A percentile compares a stretch with the other conserved stretches of the same genome.
Evolutionary conservation across 2,329 filamentous ascomycete species (phyloP).

Genomic region (Thyridium curvatum): DNA sequence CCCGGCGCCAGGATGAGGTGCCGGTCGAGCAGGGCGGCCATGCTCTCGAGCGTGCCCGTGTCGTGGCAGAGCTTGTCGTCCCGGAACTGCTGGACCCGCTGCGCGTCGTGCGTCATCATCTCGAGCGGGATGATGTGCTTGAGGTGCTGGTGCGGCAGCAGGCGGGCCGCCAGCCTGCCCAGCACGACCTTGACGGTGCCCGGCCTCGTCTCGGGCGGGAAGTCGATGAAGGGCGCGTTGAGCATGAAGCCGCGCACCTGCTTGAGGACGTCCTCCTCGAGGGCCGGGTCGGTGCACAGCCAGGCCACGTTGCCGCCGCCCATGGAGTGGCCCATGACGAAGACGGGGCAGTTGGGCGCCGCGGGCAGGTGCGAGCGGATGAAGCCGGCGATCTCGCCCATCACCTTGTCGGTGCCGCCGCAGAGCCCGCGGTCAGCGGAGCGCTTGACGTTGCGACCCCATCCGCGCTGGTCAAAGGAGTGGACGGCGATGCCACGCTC

Average conservation of each 20-base stretch:
- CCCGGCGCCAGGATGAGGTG: conserved; percentile 54
- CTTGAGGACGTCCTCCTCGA: conserved; percentile 41
- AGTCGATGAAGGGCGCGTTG: conserved; percentile 73
- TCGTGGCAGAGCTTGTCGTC: conserved; percentile 72
- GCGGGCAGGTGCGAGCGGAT: conserved; percentile 51
- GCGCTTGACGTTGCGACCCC: conserved; percentile 66
- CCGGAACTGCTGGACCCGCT: conserved; percentile 51
- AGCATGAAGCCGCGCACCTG: conserved; percentile 68
- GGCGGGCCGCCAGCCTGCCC: conserved; percentile 59
- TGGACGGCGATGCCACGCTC: conserved; percentile 67
- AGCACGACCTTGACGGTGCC: conserved; percentile 53
- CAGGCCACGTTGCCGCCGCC: conserved; percentile 73
- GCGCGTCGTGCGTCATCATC: conserved; percentile 61
- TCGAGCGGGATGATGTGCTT: conserved; percentile 57
- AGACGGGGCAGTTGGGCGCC: conserved; percentile 52
- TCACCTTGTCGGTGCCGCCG: conserved; percentile 65
- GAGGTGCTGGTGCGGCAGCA: conserved; percentile 64
- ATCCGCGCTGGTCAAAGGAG: conserved; percentile 81
- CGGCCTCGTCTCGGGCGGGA: conserved; percentile 61
- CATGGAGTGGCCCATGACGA: conserved; percentile 89
- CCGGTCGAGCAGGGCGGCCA: conserved; percentile 73
- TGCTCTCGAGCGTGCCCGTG: conserved; percentile 77
- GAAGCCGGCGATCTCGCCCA: conserved; percentile 75
- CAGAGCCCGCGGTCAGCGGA: conserved; percentile 62
- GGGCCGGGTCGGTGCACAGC: conserved; percentile 39